Conservation (phyloP, 2,329 filamentous ascomycete genomes). For the Xylariomycetidae sp. region DNA sequence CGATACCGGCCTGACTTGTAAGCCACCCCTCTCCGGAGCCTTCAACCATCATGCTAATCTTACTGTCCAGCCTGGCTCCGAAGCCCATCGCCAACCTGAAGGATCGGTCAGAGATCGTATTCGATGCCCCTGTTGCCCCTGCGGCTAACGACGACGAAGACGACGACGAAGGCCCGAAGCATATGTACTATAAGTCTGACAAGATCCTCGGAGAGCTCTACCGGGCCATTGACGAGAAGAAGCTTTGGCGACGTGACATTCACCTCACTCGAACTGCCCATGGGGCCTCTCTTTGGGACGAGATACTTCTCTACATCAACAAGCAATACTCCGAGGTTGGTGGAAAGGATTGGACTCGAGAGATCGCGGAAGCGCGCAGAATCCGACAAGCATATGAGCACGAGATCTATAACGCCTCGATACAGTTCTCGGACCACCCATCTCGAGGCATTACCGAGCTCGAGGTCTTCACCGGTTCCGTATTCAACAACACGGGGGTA, state of each 20-base stretch:
- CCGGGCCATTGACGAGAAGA: slow-evolving; percentile 66
- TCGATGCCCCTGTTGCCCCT: slow-evolving; percentile 27
- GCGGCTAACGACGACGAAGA: slow-evolving; percentile 39
- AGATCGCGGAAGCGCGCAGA: slow-evolving; percentile 34
- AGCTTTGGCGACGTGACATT: slow-evolving; percentile 55
- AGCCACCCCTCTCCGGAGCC: no score
- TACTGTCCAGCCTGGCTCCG: slow-evolving; percentile 36
- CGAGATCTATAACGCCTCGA: slow-evolving; percentile 35
- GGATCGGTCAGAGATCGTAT: slow-evolving; percentile 38
- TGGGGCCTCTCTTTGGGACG: slow-evolving; percentile 39
- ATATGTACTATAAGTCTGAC: slow-evolving; percentile 60
- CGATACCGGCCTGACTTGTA: slow-evolving; percentile 51
- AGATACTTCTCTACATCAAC: slow-evolving; percentile 29
- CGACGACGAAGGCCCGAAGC: slow-evolving; percentile 38
- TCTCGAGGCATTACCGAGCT: slow-evolving; percentile 40
- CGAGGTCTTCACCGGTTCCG: slow-evolving; percentile 52
- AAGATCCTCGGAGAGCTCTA: slow-evolving; percentile 69
- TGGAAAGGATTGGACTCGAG: slow-evolving; percentile 29
- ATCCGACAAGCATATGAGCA: slow-evolving; percentile 46
- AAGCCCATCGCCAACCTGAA: slow-evolving; percentile 40
- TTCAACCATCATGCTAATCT: no score
- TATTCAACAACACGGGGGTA: slow-evolving; percentile 45
- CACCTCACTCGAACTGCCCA: slow-evolving; percentile 21
- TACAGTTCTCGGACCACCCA: slow-evolving; percentile 41
- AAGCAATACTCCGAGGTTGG: slow-evolving; percentile 25